Base-by-base conservation (phyloP, 148 eudicot genomes). In the Euryodendron excelsum region DNA sequence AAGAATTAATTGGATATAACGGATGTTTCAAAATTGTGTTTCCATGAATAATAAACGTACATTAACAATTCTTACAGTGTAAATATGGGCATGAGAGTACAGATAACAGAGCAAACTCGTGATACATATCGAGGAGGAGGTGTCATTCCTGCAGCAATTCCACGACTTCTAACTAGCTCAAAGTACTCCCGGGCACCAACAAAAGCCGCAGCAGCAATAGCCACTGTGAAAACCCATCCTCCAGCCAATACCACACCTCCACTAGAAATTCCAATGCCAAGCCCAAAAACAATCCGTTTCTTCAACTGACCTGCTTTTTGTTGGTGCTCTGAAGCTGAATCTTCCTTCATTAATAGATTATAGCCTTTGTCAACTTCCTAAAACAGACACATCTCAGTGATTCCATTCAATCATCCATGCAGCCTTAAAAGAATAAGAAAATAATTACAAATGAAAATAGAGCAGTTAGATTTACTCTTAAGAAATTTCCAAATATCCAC, bases 101-200 rank as follows among this genome's bases (percentile, higher is more conserved):
- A 93, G 60, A 93, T 89, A 59, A 93, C 91, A 41, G 97, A 93
- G 81, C 94, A 95, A 81, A 91, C 93, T 88, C 94, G 88, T 30
- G 99, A 93, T 36, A 93, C 91, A 84, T 86, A 93, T 84, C 91
- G 91, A 78, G 99, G 99, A 65, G 99, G 99, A 11, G 97, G 99
- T 18, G 96, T 91, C 99, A 95, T 95, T 79, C 99, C 97, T 53
- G 85, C 81, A 61, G 99, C 85, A 72, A 95, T 90, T 31, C 99
- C 97, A 69, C 89, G 90, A 76, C 99, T 95, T 70, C 99, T 88
- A 70, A 95, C 97, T 77, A 95, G 87, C 83, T 88, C 97, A 86
- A 95, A 95, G 82, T 91, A 95, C 80, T 95, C 99, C 77, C 94
- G 88, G 59, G 99, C 84, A 73, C 87, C 93, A 77, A 83, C 80